Percentiles rank a stretch among this genome's conserved stretches.
These are phyloP conservation scores for Leccinum longicurvipes DNA, from an alignment of 768 basidiomycete genomes.

Conservation along the genomic window DNA sequence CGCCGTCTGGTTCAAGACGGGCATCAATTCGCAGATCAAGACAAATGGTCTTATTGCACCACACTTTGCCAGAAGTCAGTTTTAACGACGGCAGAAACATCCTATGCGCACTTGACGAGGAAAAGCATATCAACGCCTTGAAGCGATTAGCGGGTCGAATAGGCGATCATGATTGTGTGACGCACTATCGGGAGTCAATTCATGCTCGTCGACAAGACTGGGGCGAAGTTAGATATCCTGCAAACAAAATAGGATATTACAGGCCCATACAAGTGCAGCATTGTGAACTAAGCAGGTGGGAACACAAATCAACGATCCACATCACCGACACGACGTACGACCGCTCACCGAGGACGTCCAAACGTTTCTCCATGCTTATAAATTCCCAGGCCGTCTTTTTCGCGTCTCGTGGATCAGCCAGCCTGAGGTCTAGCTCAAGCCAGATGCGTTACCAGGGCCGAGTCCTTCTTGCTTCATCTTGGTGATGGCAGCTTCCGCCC, in stretches of 20 bases:
- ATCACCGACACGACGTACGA: background rate
- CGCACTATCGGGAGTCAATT: slow-evolving; percentile 29
- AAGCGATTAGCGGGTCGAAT: background rate
- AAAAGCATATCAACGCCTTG: slow-evolving; percentile 39
- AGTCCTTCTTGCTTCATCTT: slow-evolving; percentile 43
- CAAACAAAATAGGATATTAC: background rate
- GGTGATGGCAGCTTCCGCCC: slow-evolving; percentile 47
- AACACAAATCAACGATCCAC: background rate
- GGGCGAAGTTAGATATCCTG: slow-evolving; percentile 5
- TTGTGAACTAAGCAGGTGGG: slow-evolving; percentile 48
- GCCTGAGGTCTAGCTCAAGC: slow-evolving; percentile 51
- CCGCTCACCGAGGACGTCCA: slow-evolving; percentile 51
- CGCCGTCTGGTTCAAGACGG: slow-evolving; percentile 50
- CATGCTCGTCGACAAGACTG: slow-evolving; percentile 21
- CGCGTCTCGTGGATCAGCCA: slow-evolving; percentile 46
- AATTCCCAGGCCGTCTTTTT: slow-evolving; percentile 49
- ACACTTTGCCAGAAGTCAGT: background rate
- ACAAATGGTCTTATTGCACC: slow-evolving; percentile 54
- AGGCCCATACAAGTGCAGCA: slow-evolving; percentile 43
- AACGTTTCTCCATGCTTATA: slow-evolving; percentile 43
- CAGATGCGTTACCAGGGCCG: slow-evolving; percentile 41
- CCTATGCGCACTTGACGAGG: slow-evolving; percentile 41
- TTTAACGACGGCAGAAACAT: background rate
- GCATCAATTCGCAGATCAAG: slow-evolving; percentile 52
- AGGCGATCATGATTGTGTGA: background rate